Conservation (phyloP, 768 basidiomycete genomes). For the Russula virescens region DNA sequence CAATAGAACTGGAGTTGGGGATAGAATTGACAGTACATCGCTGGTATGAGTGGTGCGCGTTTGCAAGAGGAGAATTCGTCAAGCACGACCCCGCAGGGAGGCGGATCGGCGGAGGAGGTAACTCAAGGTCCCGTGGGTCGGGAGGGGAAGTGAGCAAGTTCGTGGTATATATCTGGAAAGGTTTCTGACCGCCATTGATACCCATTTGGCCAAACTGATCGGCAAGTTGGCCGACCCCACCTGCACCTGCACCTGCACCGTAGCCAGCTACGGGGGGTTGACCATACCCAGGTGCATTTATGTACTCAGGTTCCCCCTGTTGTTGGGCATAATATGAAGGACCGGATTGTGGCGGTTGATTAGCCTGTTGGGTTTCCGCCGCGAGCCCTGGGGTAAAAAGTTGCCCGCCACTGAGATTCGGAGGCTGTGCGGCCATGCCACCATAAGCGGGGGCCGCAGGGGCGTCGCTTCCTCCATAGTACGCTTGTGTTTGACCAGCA, state of each 20-base stretch:
- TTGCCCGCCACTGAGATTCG: slow-evolving; percentile 43
- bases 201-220: slow-evolving; percentile 91
- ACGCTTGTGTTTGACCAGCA: slow-evolving; percentile 86
- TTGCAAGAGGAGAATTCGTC: slow-evolving; percentile 70
- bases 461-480: slow-evolving; percentile 53
- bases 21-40: slow-evolving; percentile 52
- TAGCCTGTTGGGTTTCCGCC: slow-evolving; percentile 60
- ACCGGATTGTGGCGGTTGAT: slow-evolving; percentile 48
- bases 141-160: slow-evolving; percentile 92
- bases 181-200: slow-evolving; percentile 57
- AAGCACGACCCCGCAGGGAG: slow-evolving; percentile 81
- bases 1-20: slow-evolving; percentile 21
- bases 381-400: slow-evolving; percentile 85
- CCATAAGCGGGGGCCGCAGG: slow-evolving; percentile 41
- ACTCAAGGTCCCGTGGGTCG: slow-evolving; percentile 77
- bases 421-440: slow-evolving; percentile 37
- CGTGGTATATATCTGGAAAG: slow-evolving; percentile 73
- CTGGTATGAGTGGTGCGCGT: slow-evolving; percentile 88
- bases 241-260: slow-evolving; percentile 34
- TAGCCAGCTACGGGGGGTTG: slow-evolving; percentile 39
- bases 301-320: slow-evolving; percentile 37
- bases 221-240: slow-evolving; percentile 55
- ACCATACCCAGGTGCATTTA: slow-evolving; percentile 41
- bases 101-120: slow-evolving; percentile 83
- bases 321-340: slow-evolving; percentile 46